A percentile compares a stretch with the other conserved stretches of the same genome.
These are phyloP conservation scores for Amaranthus palmeri DNA, from an alignment of 148 eudicot genomes.

Conservation along the genomic window DNA sequence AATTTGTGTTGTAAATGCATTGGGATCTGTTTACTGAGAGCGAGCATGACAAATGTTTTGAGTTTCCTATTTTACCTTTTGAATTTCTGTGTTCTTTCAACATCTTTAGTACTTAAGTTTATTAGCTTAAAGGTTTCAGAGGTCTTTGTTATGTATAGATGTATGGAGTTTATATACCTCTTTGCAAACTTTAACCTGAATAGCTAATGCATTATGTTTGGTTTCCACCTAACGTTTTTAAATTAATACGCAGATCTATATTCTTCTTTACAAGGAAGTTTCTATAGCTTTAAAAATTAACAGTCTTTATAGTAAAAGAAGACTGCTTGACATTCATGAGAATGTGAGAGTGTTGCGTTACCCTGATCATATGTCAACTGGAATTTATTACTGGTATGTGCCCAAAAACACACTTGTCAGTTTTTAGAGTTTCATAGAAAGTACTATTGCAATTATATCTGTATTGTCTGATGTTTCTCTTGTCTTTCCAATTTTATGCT, in stretches of 20 bases:
- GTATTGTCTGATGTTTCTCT: not conserved
- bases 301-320: constrained; percentile 85
- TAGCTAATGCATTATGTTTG: not conserved
- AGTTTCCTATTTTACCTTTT: not conserved
- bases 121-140: not conserved
- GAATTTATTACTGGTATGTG: constrained; percentile 82
- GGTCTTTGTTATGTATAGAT: not conserved
- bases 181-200: not conserved
- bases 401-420: not conserved
- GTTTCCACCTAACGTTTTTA: constrained; percentile 5
- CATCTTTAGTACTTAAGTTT: not conserved
- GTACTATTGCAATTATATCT: not conserved
- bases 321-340: constrained; percentile 83
- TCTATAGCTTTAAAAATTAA: constrained; percentile 89
- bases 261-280: constrained; percentile 94
- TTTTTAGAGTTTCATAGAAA: not conserved
- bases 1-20: not conserved
- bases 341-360: constrained; percentile 88
- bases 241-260: constrained; percentile 62
- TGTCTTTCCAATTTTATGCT: not conserved
- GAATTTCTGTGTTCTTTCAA: not conserved
- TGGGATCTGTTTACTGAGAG: not conserved
- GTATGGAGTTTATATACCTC: not conserved
- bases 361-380: constrained; percentile 87
- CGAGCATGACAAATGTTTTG: not conserved